Evolutionary conservation across 2,329 filamentous ascomycete genomes (phyloP).

Genomic region (Hypoxylon sp.): DNA sequence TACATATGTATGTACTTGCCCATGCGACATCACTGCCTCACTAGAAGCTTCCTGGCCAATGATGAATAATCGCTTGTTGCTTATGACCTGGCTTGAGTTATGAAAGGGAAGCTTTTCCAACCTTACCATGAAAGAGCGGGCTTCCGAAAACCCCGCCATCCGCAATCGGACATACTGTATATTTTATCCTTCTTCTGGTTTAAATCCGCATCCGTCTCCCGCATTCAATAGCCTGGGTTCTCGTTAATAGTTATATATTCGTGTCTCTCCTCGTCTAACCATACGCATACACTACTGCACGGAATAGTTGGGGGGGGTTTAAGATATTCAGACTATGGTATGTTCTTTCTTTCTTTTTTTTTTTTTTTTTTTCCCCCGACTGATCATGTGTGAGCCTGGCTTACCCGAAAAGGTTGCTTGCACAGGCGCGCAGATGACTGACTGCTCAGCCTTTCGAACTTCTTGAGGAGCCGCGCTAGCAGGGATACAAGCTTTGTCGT

Average conservation of each 20-base stretch:
- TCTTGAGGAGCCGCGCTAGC: conserved; percentile 45
- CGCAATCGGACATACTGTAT: conserved; percentile 34
- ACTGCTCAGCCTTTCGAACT: conserved; percentile 41
- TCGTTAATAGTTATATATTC: conserved; percentile 2
- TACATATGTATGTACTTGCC: conserved; percentile 1
- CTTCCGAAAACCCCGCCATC: conserved; percentile 35
- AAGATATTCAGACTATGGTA: background rate
- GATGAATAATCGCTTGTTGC: conserved; percentile 20
- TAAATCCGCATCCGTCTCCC: conserved; percentile 28
- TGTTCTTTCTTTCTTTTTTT: background rate
- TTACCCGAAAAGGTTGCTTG: conserved; percentile 28
- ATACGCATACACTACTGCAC: background rate
- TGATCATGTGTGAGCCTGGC: conserved; percentile 32
- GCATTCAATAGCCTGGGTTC: background rate
- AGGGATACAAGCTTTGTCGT: conserved; percentile 29
- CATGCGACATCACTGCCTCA: conserved; percentile 20
- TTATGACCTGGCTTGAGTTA: conserved; percentile 15
- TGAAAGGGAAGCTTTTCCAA: conserved; percentile 22
- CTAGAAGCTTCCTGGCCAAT: conserved; percentile 33
- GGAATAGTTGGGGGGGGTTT: background rate
- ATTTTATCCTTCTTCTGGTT: background rate
- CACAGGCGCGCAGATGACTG: conserved; percentile 28
- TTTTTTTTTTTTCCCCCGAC: too few relatives aligned
- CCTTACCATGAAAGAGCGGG: conserved; percentile 14
- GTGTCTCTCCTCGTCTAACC: conserved; percentile 3